Base-by-base conservation (phyloP, 176 grass and related monocot species). In the Aechmea fasciata region DNA sequence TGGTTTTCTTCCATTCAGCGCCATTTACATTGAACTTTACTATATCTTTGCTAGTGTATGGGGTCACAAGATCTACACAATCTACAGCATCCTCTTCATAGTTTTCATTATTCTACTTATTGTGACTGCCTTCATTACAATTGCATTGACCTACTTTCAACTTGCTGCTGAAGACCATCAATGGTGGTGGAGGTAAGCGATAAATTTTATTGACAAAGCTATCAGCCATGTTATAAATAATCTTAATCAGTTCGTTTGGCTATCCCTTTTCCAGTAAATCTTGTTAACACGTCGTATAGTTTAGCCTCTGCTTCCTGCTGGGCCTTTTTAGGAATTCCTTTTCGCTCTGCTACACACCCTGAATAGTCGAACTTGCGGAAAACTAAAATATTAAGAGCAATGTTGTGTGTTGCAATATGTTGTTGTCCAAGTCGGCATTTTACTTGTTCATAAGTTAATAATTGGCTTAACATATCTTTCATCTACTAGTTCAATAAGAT, bases 11-110 rank as follows among this genome's bases (percentile, higher is more conserved):
- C 65, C 65, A 33, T 67, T 67, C 17, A 67, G 65, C 48, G 65
- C 65, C 65, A 67, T 67, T 67, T 67, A 67, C 33, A 67, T 67
- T 67, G 65, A 67, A 67, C 65, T 67, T 67, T 67, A 67, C 65
- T 67, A 67, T 47, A 67, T 67, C 7, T 67, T 67, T 67, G 65
- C 65, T n/a, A 67, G 65, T 67, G 25, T 67, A 33, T 67, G 65
- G 65, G 65, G 65, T 47, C 65, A 67, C 65, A 67, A 33, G 48
- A 67, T 67, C 11, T 67, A 67, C 65, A 67, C 65, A 67, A 67
- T 67, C 65, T 67, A 67, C 33, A 67, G 65, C 65, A 67, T 67
- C 65, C 65, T 67, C 13, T 67, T 67, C 33, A 49, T 67, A 67
- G 65, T 67, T 15, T 67, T 67, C 33, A 67, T 67, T n/a, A 67